phyloP scores from a whole-genome alignment of 768 basidiomycete genomes.

The Cyclocybe cylindracea region DNA sequence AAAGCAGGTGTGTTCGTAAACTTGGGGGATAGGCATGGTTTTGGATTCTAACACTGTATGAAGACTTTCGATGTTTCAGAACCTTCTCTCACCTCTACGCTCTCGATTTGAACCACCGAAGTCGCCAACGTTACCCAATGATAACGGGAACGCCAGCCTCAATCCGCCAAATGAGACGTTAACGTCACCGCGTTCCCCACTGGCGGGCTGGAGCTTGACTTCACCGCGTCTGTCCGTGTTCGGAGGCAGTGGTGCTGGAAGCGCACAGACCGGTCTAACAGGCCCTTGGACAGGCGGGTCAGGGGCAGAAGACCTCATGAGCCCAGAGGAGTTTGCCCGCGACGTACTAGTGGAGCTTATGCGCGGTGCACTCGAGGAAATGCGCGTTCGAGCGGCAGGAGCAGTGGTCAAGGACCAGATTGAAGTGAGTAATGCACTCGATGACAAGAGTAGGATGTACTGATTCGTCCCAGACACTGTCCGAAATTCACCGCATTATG shows the following conservation, averaged over 20 bases:
- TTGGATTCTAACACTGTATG: too few relatives aligned
- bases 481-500: slow-evolving; percentile 69
- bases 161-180: neutral
- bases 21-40: too few relatives aligned
- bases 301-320: slow-evolving; percentile 40
- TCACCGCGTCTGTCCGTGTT: slow-evolving; percentile 13
- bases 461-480: slow-evolving; percentile 46
- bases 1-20: too few relatives aligned
- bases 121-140: slow-evolving; percentile 22
- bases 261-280: too few relatives aligned
- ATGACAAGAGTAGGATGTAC: neutral
- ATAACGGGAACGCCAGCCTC: too few relatives aligned
- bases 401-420: slow-evolving; percentile 38
- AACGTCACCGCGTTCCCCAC: slow-evolving; percentile 10
- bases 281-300: slow-evolving; percentile 1
- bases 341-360: slow-evolving; percentile 74
- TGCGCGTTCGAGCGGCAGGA: slow-evolving; percentile 54
- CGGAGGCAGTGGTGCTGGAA: slow-evolving; percentile 10
- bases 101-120: slow-evolving; percentile 50
- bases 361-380: slow-evolving; percentile 65
- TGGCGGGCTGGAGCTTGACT: slow-evolving; percentile 5
- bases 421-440: slow-evolving; percentile 45
- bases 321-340: slow-evolving; percentile 72
- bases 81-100: slow-evolving; percentile 59
- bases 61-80: slow-evolving; percentile 48